Base-by-base conservation (phyloP, 2,329 filamentous ascomycete species). In the Colletotrichum lini region DNA sequence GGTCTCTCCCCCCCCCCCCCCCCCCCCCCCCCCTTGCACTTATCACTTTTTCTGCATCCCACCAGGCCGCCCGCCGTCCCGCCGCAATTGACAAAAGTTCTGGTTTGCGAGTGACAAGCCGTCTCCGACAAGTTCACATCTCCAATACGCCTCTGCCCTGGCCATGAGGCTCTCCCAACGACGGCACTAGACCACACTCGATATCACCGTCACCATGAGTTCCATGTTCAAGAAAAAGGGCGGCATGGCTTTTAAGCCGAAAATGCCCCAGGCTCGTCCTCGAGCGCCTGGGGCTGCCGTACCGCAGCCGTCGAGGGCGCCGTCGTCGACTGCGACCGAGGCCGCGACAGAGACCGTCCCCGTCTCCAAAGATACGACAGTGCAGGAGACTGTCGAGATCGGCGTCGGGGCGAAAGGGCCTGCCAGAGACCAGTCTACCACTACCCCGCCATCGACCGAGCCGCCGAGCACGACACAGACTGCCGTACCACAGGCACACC, bases 151-250 rank as follows among this genome's bases (percentile, higher is more conserved):
- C 47, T 52, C 40, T 35, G 45, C 60, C 26, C 50, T 57, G 69
- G 56, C 61, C 60, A 65, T 68, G 64, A 53, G 40, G 21, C 42
- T 49, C 40, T 53, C 15, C 26, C n/a, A 42, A 68, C 47, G 44
- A 52, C 61, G 45, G 52, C 40, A 57, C 42, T 16, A 66, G 53
- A 54, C 12, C 16, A 49, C 10, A 59, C 45, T 54, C 58, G 40
- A 66, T 26, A 53, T 8, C 16, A 73, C 15, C 54, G 53, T 69
- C 82, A 85, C 82, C 75, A 92, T 93, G 85, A 90, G 88, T 82
- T 88, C 86, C 72, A 92, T 92, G 83, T 87, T 92, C 80, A 93
- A 93, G 83, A 93, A 93, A 82, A 84, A 86, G 75, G 86, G 84
- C 77, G 85, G 86, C 75, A 83, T 86, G 69, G 85, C 85, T 82